These are phyloP conservation scores for Leishmania amazonensis DNA, from an alignment of 208 protist genomes.

Conservation along the genomic window DNA sequence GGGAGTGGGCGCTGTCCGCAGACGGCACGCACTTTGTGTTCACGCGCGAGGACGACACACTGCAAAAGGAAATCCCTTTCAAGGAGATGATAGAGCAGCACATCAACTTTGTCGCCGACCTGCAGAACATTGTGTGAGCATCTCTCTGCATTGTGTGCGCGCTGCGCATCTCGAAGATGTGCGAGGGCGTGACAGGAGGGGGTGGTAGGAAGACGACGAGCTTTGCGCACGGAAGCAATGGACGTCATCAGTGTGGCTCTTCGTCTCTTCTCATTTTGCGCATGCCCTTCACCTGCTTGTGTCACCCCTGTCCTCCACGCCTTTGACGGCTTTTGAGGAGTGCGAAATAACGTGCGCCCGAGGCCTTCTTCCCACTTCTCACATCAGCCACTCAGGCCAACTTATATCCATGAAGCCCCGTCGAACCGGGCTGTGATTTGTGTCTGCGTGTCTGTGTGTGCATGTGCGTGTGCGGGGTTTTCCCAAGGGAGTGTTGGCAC, in stretches of 20 bases:
- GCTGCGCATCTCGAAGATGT: neutral
- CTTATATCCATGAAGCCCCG: no score
- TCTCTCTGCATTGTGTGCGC: neutral
- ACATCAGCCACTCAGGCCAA: no score
- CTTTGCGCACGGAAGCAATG: no score
- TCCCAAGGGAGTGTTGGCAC: neutral
- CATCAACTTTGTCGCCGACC: conserved; percentile 74
- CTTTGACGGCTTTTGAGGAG: no score
- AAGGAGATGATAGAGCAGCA: conserved; percentile 78
- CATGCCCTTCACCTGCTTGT: neutral
- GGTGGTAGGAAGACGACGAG: no score
- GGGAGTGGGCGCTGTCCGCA: conserved; percentile 64
- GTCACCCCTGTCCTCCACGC: no score
- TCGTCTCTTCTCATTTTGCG: neutral
- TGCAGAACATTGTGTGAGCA: conserved; percentile 85
- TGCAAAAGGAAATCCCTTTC: conserved; percentile 82
- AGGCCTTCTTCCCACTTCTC: no score
- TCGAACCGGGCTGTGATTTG: neutral
- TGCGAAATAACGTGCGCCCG: no score
- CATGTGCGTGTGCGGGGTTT: neutral
- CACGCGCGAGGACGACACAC: conserved; percentile 69
- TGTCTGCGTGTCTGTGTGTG: neutral
- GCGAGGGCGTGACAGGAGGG: no score
- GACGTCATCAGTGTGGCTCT: no score
- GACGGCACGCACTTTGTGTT: conserved; percentile 73